Base-by-base conservation (phyloP, 371 early-diverging fungal species). In the Mucor racemosus region DNA sequence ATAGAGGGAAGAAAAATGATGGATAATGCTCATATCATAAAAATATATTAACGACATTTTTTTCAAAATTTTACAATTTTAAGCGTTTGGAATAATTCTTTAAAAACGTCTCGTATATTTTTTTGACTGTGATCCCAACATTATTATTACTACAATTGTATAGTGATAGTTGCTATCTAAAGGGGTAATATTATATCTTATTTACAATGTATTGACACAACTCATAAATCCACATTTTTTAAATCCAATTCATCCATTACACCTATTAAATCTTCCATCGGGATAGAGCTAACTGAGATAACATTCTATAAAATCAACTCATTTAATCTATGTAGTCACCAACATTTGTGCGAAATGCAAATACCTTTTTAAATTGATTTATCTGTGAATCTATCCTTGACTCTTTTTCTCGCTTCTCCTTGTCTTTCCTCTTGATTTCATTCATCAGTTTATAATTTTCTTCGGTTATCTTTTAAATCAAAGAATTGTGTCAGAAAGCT, bases 391-490 rank as follows among this genome's bases (percentile, higher is more conserved):
- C 34, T 34, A 31, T 15, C 31, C 15, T 15, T 15, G 35, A 11
- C 55, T 33, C 34, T 55, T 55, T 55, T 5, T 55, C 55, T 15
- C 7, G 35, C 7, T 34, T 34, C 35, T 55, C 55, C 11, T 35
- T 55, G 17, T 15, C n/a, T 15, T 7, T 15, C 11, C 8, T 7
- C 4, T n/a, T 35, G 35, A 55, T 55, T 21, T 31, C 17, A 15
- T 55, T 55, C 55, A 55, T 55, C 55, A 33, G 55, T 14, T 34
- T 35, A 35, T 55, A 55, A 33, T 55, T 55, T 34, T 55, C 55
- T 21, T 55, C 55, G 2, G 55, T 55, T 3, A 55, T 7, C 55
- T 53, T 21, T 26, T 1, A 5, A 21, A 14, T 26, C 31, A 53
- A 31, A 26, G 3, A 26, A 26, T 26, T 26, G 26, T 26, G 26